Evolutionary conservation across 1,284 basidiomycete genomes (phyloP).

Genomic region (Meira nashicola): DNA sequence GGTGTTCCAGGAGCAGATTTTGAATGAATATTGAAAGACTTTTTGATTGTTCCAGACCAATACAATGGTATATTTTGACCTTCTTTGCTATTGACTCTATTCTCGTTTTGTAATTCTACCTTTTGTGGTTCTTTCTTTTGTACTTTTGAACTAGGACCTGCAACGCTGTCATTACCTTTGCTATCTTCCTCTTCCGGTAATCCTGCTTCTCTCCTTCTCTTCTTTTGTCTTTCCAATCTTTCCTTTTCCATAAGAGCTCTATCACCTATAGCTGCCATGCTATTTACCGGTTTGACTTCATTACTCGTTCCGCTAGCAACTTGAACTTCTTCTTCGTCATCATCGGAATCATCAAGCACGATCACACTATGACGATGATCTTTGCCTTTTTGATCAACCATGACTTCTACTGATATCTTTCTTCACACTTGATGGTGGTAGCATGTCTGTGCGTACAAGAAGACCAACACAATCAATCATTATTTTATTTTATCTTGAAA

Average conservation of each 20-base stretch:
- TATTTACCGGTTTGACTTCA: neutral
- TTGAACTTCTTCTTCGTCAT: neutral
- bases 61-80: neutral
- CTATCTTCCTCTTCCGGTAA: conserved; percentile 15
- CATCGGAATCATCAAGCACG: neutral
- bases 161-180: conserved; percentile 6
- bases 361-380: neutral
- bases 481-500: too few species aligned
- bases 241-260: conserved; percentile 38
- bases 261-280: conserved; percentile 26
- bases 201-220: conserved; percentile 25
- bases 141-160: neutral
- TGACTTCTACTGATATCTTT: too few species aligned
- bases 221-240: conserved; percentile 27
- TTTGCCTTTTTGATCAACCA: neutral
- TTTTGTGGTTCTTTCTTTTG: neutral
- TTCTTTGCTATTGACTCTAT: neutral
- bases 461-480: too few species aligned
- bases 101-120: neutral
- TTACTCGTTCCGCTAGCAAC: too few species aligned
- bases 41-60: neutral
- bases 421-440: too few species aligned
- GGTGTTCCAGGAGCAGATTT: conserved; percentile 18
- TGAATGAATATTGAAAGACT: conserved; percentile 8
- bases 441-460: too few species aligned